Evolutionary conservation across 305 asterid genomes (phyloP), one percentile per base, ranked within the genome.

Genomic region (Ajuga reptans): DNA sequence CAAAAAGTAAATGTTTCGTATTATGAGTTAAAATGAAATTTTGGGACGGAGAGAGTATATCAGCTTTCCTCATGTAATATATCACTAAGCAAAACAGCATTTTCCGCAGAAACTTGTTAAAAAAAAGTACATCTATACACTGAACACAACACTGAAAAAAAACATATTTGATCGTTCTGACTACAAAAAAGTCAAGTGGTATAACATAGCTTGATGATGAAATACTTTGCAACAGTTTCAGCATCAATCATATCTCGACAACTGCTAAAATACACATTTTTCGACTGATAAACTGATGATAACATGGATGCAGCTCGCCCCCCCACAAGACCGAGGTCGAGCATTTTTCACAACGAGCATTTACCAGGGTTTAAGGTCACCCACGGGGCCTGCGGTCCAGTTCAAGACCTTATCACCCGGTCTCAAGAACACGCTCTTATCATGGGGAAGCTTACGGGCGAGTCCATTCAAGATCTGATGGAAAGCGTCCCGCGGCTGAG

Each of bases 381-480:
- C 74, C 41, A 71, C 68, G 0, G 86, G 84, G 9, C 89, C 88
- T 1, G 87, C 85, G 2, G 89, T 82, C 89, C 87, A 85, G 82
- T 85, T 85, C 73, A 85, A 69, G 57, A 69, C 21, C 73, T 64
- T 77, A 57, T 78, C 84, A 49, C 85, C 85, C 0, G 77, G 63
- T 49, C 17, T 72, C 78, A 82, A 51, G 80, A 69, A 79, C 31
- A 79, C 68, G n/a, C 78, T 72, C 69, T 27, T 63, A 9, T 75
- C 81, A 11, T 81, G 90, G 0, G 87, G 87, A 72, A 85, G 68
- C 69, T 85, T 85, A 50, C 90, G 86, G 29, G 87, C 87, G 14
- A 85, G 80, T 7, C 90, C 90, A 8, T 85, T 85, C 82, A 85
- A 59, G 11, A 83, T 85, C 79, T 85, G 90, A 71, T 83, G 87